Conservation (phyloP, 2,329 filamentous ascomycete genomes). For the Fonsecaea pedrosoi region DNA sequence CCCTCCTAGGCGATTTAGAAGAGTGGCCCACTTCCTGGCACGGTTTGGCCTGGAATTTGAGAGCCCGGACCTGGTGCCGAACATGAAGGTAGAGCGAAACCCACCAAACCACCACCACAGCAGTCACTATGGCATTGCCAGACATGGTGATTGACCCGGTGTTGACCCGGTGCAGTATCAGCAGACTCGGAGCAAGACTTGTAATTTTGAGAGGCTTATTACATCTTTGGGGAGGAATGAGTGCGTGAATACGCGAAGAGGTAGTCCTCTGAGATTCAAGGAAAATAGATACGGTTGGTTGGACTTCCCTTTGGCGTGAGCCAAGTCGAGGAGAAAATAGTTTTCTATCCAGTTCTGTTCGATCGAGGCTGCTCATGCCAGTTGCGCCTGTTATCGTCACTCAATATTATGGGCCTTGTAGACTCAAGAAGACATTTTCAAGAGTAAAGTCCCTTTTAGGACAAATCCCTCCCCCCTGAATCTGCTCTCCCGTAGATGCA, state of each 20-base stretch:
- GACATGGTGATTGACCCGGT: not conserved
- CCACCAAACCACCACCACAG: not conserved
- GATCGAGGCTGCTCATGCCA: slow-evolving; percentile 6
- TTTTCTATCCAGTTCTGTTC: slow-evolving; percentile 14
- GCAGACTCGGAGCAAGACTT: no score
- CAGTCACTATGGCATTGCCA: not conserved
- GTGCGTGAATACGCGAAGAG: not conserved
- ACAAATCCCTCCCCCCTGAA: not conserved
- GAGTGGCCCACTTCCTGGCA: slow-evolving; percentile 6
- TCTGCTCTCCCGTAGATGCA: slow-evolving; percentile 7
- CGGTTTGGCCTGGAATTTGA: not conserved
- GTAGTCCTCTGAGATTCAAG: no score
- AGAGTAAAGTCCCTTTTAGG: not conserved
- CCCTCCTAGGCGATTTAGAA: not conserved
- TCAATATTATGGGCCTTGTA: slow-evolving; percentile 9
- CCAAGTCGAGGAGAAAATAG: slow-evolving; percentile 5
- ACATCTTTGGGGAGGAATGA: not conserved
- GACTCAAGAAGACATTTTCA: slow-evolving; percentile 1
- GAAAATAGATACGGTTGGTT: not conserved
- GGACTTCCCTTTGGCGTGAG: slow-evolving; percentile 9
- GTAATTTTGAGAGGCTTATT: no score
- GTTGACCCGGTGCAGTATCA: not conserved
- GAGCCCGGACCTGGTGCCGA: not conserved
- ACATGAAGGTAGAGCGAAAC: not conserved
- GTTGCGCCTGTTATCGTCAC: slow-evolving; percentile 1